Conservation (phyloP, 148 eudicot genomes). For the Amaranthus cruentus region DNA sequence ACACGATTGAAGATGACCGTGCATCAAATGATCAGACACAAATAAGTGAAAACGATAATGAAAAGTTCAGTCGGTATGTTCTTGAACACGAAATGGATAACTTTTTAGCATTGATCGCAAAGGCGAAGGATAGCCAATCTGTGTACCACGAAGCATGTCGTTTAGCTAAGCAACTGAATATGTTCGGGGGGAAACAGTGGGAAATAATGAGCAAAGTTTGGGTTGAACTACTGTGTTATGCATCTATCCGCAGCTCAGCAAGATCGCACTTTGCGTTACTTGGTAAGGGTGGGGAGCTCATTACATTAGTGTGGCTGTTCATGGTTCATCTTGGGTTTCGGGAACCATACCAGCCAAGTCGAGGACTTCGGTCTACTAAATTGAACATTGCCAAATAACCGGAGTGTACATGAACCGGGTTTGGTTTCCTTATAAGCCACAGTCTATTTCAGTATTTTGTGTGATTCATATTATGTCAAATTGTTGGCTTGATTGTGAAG, state of each 20-base stretch:
- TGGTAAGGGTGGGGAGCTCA: constrained; percentile 15
- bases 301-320: constrained; percentile 26
- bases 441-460: too few relatives aligned
- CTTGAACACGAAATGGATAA: not conserved
- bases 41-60: not conserved
- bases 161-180: constrained; percentile 22
- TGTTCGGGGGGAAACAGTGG: constrained; percentile 20
- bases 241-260: constrained; percentile 15
- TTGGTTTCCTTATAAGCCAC: too few relatives aligned
- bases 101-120: not conserved
- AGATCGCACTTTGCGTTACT: constrained; percentile 14
- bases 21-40: not conserved
- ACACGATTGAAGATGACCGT: not conserved
- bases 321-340: constrained; percentile 26
- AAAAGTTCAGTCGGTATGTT: not conserved
- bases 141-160: constrained; percentile 28
- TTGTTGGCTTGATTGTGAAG: too few relatives aligned
- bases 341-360: constrained; percentile 14
- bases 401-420: too few relatives aligned
- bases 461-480: too few relatives aligned
- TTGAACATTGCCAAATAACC: constrained; percentile 8
- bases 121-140: constrained; percentile 28
- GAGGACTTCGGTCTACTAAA: constrained; percentile 15
- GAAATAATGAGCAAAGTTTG: constrained; percentile 29
- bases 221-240: constrained; percentile 33